phyloP scores from a whole-genome alignment of 2,329 filamentous ascomycete species.

The Trichoderma citrinoviride region DNA sequence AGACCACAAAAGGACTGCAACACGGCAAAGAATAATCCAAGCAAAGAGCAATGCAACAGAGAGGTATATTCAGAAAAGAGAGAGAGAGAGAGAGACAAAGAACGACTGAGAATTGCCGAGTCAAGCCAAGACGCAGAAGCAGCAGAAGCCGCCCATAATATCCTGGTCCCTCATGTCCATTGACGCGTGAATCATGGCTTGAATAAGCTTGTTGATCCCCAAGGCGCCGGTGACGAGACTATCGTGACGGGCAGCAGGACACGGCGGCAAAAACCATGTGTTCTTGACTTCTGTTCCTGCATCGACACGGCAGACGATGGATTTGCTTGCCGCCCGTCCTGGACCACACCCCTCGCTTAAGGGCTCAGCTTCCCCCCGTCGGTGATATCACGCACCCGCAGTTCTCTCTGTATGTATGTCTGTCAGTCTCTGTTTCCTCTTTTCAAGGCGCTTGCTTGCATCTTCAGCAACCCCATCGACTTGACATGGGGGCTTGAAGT shows the following conservation, averaged over 20 bases:
- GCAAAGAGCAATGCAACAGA: neutral
- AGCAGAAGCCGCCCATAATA: neutral
- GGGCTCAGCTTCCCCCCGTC: slow-evolving; percentile 4
- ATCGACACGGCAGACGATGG: neutral
- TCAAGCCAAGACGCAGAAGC: neutral
- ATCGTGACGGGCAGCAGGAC: slow-evolving; percentile 5
- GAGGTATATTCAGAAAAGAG: neutral
- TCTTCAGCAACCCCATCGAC: no score
- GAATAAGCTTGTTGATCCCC: slow-evolving; percentile 1
- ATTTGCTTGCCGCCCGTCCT: slow-evolving; percentile 9
- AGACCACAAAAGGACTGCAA: neutral
- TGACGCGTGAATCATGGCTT: neutral
- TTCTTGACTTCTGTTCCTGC: neutral
- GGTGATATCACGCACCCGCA: neutral
- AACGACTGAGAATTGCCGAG: neutral
- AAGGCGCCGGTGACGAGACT: slow-evolving; percentile 18
- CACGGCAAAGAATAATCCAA: neutral
- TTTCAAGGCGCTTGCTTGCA: neutral
- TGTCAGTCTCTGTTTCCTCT: neutral
- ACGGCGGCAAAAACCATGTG: slow-evolving; percentile 7
- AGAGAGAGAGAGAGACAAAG: neutral
- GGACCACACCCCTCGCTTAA: neutral
- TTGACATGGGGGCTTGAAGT: no score
- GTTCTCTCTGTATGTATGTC: neutral
- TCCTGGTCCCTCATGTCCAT: neutral